phyloP scores from a whole-genome alignment of 108 stramenopile genomes.

The Mayamaea pseudoterrestris region DNA sequence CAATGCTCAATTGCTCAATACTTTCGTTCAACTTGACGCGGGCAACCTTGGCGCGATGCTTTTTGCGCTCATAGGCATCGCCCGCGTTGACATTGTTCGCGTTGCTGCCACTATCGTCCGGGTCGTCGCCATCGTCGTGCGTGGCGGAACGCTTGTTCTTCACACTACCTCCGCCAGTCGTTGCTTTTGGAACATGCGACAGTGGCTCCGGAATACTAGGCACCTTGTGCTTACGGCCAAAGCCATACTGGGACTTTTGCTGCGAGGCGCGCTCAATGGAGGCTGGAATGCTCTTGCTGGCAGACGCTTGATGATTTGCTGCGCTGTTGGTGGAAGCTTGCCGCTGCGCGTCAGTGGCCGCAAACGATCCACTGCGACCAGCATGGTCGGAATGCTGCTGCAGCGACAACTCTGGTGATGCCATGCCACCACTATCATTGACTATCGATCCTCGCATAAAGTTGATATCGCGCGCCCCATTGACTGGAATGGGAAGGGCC shows the following conservation, averaged over 20 bases:
- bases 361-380: background rate
- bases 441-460: background rate
- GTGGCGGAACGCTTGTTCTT: too few relatives aligned
- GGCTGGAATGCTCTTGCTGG: background rate
- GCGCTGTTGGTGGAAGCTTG: background rate
- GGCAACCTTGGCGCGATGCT: conserved; percentile 79
- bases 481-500: background rate
- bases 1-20: conserved; percentile 57
- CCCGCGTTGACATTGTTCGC: conserved; percentile 14
- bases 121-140: too few relatives aligned
- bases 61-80: conserved; percentile 73
- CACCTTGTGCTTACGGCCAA: conserved; percentile 55
- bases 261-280: conserved; percentile 20
- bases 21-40: conserved; percentile 69
- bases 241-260: conserved; percentile 61
- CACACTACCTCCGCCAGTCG: background rate
- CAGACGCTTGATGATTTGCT: too few relatives aligned
- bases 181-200: background rate
- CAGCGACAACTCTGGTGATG: background rate
- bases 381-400: background rate
- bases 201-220: conserved; percentile 36
- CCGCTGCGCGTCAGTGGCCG: background rate
- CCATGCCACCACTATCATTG: background rate
- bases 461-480: background rate
- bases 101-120: too few relatives aligned